These are phyloP conservation scores for Pseudocohnilembus persalinus DNA, from an alignment of 169 alveolate species.

Conservation along the genomic window DNA sequence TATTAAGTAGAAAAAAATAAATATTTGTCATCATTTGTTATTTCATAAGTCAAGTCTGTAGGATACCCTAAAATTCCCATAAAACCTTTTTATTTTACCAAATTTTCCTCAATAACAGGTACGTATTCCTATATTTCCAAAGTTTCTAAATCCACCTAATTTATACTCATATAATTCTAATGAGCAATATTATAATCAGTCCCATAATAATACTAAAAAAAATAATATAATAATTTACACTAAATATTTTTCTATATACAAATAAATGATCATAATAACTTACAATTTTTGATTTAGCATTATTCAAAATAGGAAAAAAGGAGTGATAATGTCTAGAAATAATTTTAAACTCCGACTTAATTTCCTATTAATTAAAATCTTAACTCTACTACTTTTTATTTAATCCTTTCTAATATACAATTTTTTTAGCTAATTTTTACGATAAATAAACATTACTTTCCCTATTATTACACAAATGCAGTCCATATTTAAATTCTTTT, in stretches of 20 bases:
- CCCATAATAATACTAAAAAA: conserved; percentile 34
- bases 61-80: conserved; percentile 42
- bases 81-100: background rate
- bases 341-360: background rate
- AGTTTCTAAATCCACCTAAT: conserved; percentile 18
- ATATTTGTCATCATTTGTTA: conserved; percentile 25
- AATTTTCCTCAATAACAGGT: conserved; percentile 27
- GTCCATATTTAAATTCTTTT: conserved; percentile 44
- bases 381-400: background rate
- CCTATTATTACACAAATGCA: conserved; percentile 39
- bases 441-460: conserved; percentile 8
- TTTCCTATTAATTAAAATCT: conserved; percentile 3
- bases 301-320: background rate
- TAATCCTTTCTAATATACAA: conserved; percentile 12
- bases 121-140: conserved; percentile 7
- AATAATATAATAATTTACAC: conserved; percentile 27
- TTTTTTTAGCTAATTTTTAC: background rate
- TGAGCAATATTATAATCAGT: conserved; percentile 22
- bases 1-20: conserved; percentile 13
- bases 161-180: conserved; percentile 28
- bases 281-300: background rate
- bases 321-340: background rate
- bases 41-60: conserved; percentile 11
- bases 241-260: conserved; percentile 21
- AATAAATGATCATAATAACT: conserved; percentile 32